Evolutionary conservation across 2,329 filamentous ascomycete genomes (phyloP).

Genomic region (Furcasterigmium furcatum): DNA sequence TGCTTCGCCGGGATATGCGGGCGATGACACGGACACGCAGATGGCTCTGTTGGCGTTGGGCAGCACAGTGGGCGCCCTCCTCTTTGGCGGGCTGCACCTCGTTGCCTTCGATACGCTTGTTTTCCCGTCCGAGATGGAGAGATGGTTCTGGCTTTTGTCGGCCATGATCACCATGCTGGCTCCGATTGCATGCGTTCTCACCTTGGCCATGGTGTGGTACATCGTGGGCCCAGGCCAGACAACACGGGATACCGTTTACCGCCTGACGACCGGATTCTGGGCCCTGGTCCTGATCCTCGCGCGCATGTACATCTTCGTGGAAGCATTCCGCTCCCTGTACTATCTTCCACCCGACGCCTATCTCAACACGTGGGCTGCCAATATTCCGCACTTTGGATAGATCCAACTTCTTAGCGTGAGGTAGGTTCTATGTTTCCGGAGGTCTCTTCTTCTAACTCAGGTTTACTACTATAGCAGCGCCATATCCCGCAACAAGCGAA

Average conservation of each 20-base stretch:
- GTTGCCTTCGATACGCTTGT: slow-evolving; percentile 18
- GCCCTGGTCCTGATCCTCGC: not conserved
- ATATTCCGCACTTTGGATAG: slow-evolving; percentile 4
- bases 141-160: slow-evolving; percentile 6
- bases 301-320: slow-evolving; percentile 3
- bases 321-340: slow-evolving; percentile 3
- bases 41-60: not conserved
- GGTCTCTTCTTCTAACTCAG: no score
- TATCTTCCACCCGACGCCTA: slow-evolving; percentile 1
- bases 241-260: no score
- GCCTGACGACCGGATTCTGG: no score
- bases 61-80: not conserved
- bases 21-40: no score
- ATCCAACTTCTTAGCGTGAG: no score
- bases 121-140: slow-evolving; percentile 18
- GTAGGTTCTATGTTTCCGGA: no score
- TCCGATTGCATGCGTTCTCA: no score
- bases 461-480: no score
- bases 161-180: slow-evolving; percentile 1
- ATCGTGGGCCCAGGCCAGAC: no score
- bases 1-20: no score
- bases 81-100: slow-evolving; percentile 13
- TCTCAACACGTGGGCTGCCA: not conserved
- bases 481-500: no score
- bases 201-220: no score